phyloP scores from a whole-genome alignment of 2,329 filamentous ascomycete genomes.

The Microdochium paspali region DNA sequence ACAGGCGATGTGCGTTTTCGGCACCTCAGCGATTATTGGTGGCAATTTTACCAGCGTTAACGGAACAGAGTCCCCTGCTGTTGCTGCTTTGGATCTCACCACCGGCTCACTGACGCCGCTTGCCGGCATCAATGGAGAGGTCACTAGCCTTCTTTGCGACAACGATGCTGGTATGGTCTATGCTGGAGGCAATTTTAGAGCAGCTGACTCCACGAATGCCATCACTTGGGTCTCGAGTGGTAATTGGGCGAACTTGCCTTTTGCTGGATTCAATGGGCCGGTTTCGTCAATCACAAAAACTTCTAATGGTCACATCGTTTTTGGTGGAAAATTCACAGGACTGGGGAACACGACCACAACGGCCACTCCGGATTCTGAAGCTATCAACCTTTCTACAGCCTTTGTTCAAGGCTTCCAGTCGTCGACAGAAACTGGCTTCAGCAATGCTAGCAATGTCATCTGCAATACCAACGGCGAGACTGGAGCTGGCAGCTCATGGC shows the following conservation, averaged over 20 bases:
- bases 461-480: slow-evolving; percentile 65
- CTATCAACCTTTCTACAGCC: slow-evolving; percentile 76
- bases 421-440: slow-evolving; percentile 53
- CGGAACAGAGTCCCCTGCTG: slow-evolving; percentile 62
- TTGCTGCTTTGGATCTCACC: slow-evolving; percentile 72
- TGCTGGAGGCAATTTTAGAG: slow-evolving; percentile 78
- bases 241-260: slow-evolving; percentile 74
- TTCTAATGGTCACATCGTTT: slow-evolving; percentile 76
- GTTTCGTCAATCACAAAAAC: slow-evolving; percentile 78
- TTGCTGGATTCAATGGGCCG: slow-evolving; percentile 89
- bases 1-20: slow-evolving; percentile 76
- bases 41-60: slow-evolving; percentile 94
- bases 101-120: slow-evolving; percentile 63
- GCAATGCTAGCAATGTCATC: slow-evolving; percentile 69
- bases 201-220: slow-evolving; percentile 77
- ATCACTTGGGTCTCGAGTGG: slow-evolving; percentile 65
- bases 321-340: slow-evolving; percentile 83
- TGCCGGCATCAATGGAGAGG: slow-evolving; percentile 71
- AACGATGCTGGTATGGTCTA: slow-evolving; percentile 69
- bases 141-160: slow-evolving; percentile 79
- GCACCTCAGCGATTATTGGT: slow-evolving; percentile 65
- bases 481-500: slow-evolving; percentile 71
- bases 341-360: slow-evolving; percentile 70
- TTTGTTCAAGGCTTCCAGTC: slow-evolving; percentile 60
- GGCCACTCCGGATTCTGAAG: slow-evolving; percentile 60